A percentile compares a stretch with the other conserved stretches of the same genome.
Evolutionary conservation across 2,329 filamentous ascomycete genomes (phyloP).

Genomic region (Neopestalotiopsis sp.): DNA sequence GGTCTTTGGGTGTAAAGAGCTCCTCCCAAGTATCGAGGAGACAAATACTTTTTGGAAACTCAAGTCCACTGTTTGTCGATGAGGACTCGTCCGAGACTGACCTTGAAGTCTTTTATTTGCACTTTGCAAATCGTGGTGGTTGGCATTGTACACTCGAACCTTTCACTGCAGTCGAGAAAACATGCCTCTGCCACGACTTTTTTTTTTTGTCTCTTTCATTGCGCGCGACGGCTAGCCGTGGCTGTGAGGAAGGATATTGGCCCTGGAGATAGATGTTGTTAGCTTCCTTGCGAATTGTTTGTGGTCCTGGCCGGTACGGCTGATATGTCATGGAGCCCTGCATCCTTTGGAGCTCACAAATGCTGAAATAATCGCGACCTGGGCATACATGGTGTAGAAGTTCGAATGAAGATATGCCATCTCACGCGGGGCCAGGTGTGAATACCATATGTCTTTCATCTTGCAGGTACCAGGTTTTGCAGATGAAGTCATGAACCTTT

Average conservation of each 20-base stretch:
- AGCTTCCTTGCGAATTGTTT: neutral
- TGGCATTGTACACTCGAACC: neutral
- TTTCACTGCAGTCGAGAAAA: neutral
- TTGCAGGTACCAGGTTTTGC: too few species aligned
- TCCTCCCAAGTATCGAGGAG: slow-evolving; percentile 3
- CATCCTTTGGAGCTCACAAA: too few species aligned
- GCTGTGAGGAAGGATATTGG: neutral
- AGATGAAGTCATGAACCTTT: too few species aligned
- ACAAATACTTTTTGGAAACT: slow-evolving; percentile 1
- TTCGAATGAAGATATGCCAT: too few species aligned
- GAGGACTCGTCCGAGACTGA: too few species aligned
- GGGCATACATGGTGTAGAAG: too few species aligned
- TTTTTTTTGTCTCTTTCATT: neutral
- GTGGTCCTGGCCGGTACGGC: too few species aligned
- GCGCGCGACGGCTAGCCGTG: neutral
- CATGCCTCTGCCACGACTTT: neutral
- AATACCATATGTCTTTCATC: too few species aligned
- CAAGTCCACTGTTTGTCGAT: too few species aligned
- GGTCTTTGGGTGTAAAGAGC: neutral
- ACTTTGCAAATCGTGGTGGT: neutral
- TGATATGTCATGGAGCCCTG: too few species aligned
- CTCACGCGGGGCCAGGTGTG: too few species aligned
- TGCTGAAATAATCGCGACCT: too few species aligned
- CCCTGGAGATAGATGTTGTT: neutral
- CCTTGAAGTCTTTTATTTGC: neutral